Conservation (phyloP, 2,329 filamentous ascomycete species). For the Neonectria neomacrospora region DNA sequence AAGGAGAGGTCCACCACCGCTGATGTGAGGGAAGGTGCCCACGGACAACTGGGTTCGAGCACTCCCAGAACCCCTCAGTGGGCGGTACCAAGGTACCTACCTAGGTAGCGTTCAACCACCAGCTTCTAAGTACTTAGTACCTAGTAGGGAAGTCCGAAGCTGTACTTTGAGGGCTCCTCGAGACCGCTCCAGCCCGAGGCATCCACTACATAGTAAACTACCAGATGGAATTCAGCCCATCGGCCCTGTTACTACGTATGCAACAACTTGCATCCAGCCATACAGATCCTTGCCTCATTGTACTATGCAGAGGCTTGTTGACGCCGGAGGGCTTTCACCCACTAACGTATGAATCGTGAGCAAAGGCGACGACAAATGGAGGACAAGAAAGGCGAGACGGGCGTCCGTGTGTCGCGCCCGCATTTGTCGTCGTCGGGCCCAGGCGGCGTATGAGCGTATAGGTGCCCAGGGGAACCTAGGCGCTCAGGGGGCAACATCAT, state of each 20-base stretch:
- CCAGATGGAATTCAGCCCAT: constrained; percentile 17
- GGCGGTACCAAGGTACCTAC: no score
- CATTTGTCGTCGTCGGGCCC: constrained; percentile 3
- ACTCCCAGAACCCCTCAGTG: constrained; percentile 3
- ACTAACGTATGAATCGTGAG: background rate
- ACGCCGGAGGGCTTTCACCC: background rate
- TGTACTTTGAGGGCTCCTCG: constrained; percentile 14
- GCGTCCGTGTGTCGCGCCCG: background rate
- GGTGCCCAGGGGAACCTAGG: constrained; percentile 11
- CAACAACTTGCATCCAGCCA: constrained; percentile 1
- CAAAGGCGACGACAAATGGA: background rate
- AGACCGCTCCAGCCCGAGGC: background rate
- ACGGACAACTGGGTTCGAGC: background rate
- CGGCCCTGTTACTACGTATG: constrained; percentile 9
- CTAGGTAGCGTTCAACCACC: no score
- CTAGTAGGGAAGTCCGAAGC: constrained; percentile 6
- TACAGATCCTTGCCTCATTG: constrained; percentile 8
- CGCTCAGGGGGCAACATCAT: constrained; percentile 18
- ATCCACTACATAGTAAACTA: constrained; percentile 6
- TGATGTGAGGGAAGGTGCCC: constrained; percentile 39
- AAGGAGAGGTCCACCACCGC: constrained; percentile 25
- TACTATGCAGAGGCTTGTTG: background rate
- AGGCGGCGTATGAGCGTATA: constrained; percentile 3
- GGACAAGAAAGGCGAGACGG: background rate
- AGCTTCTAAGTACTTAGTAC: no score